phyloP scores from a whole-genome alignment of 306 rosid genomes.

The Vigna trinervia region DNA sequence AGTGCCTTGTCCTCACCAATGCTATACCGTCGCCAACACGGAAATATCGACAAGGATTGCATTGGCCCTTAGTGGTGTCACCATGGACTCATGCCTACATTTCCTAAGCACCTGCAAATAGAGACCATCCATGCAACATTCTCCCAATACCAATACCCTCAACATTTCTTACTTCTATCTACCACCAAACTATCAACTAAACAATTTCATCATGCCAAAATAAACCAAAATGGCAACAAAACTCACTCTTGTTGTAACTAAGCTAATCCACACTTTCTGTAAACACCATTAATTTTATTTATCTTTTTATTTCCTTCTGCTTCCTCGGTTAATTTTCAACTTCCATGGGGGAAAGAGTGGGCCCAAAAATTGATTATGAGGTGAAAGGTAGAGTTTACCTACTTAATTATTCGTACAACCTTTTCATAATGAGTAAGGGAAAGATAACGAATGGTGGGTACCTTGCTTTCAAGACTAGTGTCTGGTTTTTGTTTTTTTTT shows the following conservation, averaged over 20 bases:
- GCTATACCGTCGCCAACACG: slow-evolving; percentile 16
- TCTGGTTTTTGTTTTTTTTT: background rate
- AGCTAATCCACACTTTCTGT: no score
- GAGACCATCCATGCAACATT: slow-evolving; percentile 46
- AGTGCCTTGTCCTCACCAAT: slow-evolving; percentile 19
- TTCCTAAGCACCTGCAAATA: slow-evolving; percentile 36
- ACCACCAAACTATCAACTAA: slow-evolving; percentile 15
- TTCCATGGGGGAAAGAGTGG: background rate
- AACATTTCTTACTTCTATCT: slow-evolving; percentile 34
- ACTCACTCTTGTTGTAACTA: no score
- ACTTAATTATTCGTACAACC: slow-evolving; percentile 16
- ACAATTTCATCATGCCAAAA: slow-evolving; percentile 26
- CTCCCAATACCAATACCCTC: slow-evolving; percentile 7
- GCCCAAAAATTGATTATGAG: background rate
- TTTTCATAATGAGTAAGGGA: slow-evolving; percentile 24
- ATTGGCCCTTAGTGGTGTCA: slow-evolving; percentile 29
- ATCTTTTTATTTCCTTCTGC: no score
- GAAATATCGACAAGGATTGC: slow-evolving; percentile 39
- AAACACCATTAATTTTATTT: background rate
- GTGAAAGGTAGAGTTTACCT: slow-evolving; percentile 38
- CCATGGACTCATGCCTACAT: slow-evolving; percentile 15
- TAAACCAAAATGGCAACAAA: slow-evolving; percentile 2
- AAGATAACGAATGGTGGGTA: slow-evolving; percentile 40
- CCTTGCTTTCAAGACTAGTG: slow-evolving; percentile 24
- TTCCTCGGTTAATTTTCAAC: background rate